Evolutionary conservation across 2,329 filamentous ascomycete genomes (phyloP).

Genomic region (Cryphonectria naterciae): DNA sequence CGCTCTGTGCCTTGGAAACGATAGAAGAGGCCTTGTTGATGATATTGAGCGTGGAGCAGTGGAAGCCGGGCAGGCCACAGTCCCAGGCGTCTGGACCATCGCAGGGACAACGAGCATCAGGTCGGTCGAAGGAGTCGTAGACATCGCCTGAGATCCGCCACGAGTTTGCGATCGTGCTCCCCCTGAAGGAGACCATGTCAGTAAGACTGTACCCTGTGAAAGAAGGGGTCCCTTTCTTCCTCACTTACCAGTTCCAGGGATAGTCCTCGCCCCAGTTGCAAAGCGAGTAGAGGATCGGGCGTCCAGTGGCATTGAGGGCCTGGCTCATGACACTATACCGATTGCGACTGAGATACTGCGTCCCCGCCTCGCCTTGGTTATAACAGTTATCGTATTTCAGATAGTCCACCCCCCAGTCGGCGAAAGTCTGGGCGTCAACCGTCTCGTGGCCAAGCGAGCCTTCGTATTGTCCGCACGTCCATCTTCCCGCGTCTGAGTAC

Average conservation of each 20-base stretch:
- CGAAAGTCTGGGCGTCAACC: conserved; percentile 56
- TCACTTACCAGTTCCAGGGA: conserved; percentile 34
- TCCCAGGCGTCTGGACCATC: conserved; percentile 22
- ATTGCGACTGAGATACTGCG: conserved; percentile 36
- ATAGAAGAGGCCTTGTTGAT: conserved; percentile 32
- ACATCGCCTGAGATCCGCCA: conserved; percentile 43
- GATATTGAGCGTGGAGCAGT: conserved; percentile 27
- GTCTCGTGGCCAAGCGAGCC: conserved; percentile 56
- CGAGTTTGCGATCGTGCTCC: conserved; percentile 38
- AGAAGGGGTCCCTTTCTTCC: neutral
- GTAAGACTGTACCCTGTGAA: neutral
- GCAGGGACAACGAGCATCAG: conserved; percentile 39
- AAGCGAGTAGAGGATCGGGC: conserved; percentile 39
- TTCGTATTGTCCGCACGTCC: conserved; percentile 55
- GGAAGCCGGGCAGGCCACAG: conserved; percentile 23
- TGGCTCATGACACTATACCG: conserved; percentile 40
- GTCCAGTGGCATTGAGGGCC: conserved; percentile 39
- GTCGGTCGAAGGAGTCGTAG: conserved; percentile 40
- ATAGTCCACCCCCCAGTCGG: conserved; percentile 57
- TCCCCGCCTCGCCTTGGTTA: conserved; percentile 36
- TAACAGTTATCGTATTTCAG: conserved; percentile 58
- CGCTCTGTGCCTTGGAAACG: conserved; percentile 27
- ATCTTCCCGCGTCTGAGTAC: conserved; percentile 47
- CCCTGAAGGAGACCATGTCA: conserved; percentile 10
- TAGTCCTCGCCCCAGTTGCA: conserved; percentile 43